A percentile compares a stretch with the other conserved stretches of the same genome.
These are phyloP conservation scores for Tylopilus plumbeoviolaceoides DNA, from an alignment of 768 basidiomycete genomes.

Conservation along the genomic window DNA sequence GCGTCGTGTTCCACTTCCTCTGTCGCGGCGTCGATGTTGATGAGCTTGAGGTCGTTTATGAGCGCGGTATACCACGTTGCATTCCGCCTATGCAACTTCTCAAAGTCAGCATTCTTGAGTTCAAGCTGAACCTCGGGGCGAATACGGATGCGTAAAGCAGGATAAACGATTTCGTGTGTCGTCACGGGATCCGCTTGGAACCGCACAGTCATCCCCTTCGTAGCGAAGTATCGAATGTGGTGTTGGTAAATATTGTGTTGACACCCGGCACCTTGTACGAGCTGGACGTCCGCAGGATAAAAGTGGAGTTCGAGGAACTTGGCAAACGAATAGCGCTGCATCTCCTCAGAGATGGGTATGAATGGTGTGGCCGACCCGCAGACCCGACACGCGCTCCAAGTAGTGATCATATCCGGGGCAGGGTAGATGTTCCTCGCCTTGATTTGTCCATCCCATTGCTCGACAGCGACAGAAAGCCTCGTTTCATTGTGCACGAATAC, in stretches of 20 bases:
- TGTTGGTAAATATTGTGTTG: constrained; percentile 92
- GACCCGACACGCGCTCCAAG: constrained; percentile 85
- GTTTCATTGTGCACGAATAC: constrained; percentile 90
- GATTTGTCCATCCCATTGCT: constrained; percentile 83
- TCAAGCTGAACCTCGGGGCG: constrained; percentile 84
- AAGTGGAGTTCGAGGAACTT: constrained; percentile 96
- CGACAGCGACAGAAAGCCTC: constrained; percentile 77
- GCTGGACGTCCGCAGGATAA: constrained; percentile 82
- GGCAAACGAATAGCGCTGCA: constrained; percentile 90
- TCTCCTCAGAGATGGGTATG: constrained; percentile 86
- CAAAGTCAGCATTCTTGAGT: constrained; percentile 90
- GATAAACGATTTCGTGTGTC: constrained; percentile 84
- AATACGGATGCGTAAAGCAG: constrained; percentile 81
- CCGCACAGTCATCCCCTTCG: constrained; percentile 77
- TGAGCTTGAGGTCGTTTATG: constrained; percentile 71
- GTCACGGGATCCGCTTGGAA: constrained; percentile 83
- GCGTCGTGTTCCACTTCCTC: constrained; percentile 73
- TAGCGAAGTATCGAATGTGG: constrained; percentile 88
- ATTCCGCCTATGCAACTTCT: constrained; percentile 68
- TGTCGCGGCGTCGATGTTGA: constrained; percentile 73
- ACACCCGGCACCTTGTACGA: constrained; percentile 86
- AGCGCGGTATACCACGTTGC: constrained; percentile 70
- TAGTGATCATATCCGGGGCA: constrained; percentile 75
- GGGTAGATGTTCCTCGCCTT: constrained; percentile 53
- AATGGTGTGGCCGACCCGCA: constrained; percentile 81